Evolutionary conservation across 768 basidiomycete genomes (phyloP).

Genomic region (Naganishia kalamii): DNA sequence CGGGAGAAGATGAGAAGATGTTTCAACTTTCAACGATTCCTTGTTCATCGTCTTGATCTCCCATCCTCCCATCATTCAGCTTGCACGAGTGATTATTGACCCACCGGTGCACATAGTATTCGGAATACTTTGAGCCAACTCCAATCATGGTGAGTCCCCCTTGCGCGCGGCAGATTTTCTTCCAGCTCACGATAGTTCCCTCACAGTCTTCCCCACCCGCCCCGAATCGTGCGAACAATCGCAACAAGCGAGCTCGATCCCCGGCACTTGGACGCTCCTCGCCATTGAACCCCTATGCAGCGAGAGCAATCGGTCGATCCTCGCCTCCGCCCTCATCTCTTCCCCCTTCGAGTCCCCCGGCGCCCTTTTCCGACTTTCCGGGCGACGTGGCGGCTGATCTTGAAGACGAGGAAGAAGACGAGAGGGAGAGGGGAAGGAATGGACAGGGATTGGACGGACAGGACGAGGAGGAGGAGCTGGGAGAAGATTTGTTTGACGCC

Average conservation of each 20-base stretch:
- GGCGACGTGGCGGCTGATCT: constrained; percentile 63
- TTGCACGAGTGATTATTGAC: not conserved
- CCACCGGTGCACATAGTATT: too few species aligned
- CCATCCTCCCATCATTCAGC: not conserved
- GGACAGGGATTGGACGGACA: constrained; percentile 51
- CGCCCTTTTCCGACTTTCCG: constrained; percentile 79
- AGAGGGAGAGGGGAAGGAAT: constrained; percentile 38
- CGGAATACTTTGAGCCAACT: too few species aligned
- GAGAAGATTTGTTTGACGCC: constrained; percentile 89
- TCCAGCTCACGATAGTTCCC: not conserved
- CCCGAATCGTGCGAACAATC: constrained; percentile 37
- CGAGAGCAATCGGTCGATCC: constrained; percentile 38
- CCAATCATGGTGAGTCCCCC: constrained; percentile 1
- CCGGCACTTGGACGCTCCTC: constrained; percentile 20
- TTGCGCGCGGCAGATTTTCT: too few species aligned
- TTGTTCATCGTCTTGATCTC: not conserved
- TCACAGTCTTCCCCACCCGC: constrained; percentile 37
- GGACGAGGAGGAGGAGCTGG: constrained; percentile 68
- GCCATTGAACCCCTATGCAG: constrained; percentile 3
- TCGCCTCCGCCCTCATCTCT: constrained; percentile 59
- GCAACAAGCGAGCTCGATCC: constrained; percentile 40
- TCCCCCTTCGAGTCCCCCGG: constrained; percentile 76
- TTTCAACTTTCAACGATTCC: constrained; percentile 3
- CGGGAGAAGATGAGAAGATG: too few species aligned
- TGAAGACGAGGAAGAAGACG: constrained; percentile 40